Conservation (phyloP, 495 filamentous ascomycete species). For the Xylaria scruposa region DNA sequence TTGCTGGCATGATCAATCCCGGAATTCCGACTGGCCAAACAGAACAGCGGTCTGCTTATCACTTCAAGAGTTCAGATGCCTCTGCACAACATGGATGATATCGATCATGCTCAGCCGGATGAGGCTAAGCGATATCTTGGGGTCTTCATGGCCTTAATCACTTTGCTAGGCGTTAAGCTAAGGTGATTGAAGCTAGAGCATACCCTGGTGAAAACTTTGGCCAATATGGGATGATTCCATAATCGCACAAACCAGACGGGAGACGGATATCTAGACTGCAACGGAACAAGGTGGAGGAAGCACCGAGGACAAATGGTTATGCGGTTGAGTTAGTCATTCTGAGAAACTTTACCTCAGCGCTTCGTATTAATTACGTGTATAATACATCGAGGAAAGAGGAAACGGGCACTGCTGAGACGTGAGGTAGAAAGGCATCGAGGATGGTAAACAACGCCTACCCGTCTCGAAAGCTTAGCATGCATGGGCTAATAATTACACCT, state of each 20-base stretch:
- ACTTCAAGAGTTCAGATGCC: not conserved
- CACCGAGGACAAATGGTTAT: not conserved
- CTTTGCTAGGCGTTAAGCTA: not conserved
- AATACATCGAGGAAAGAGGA: not conserved
- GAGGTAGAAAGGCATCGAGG: not conserved
- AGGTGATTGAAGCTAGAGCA: not conserved
- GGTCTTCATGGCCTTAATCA: not conserved
- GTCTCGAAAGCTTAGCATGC: not conserved
- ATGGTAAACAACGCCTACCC: not conserved
- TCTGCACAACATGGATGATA: not conserved
- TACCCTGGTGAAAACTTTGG: not conserved
- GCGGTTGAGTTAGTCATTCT: not conserved
- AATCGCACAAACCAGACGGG: not conserved
- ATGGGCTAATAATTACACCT: conserved; percentile 3
- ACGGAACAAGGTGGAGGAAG: not conserved
- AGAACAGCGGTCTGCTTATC: not conserved
- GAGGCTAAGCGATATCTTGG: not conserved
- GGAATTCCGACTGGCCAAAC: not conserved
- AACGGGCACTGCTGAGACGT: not conserved
- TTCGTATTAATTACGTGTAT: conserved; percentile 17
- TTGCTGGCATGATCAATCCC: not conserved
- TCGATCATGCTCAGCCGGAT: not conserved
- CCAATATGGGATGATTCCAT: not conserved
- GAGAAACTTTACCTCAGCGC: not conserved
- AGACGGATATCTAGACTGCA: not conserved